Base-by-base conservation (phyloP, 768 basidiomycete genomes). In the Tricholoma matsutake region DNA sequence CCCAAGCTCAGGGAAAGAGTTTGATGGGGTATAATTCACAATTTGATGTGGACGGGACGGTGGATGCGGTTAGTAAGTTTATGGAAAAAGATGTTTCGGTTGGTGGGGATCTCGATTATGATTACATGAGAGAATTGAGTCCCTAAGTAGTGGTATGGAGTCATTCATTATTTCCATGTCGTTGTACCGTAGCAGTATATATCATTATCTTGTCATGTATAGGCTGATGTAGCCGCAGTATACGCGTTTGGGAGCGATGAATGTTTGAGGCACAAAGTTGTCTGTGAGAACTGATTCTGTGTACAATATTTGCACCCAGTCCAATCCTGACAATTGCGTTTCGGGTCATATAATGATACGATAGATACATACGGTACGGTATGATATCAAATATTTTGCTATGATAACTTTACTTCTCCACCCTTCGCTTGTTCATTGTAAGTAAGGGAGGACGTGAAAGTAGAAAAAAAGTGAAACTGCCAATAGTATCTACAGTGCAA, bases 11-110 rank as follows among this genome's bases (percentile, higher is more conserved):
- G 16, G 60, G 59, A 25, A 20, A n/a, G 34, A 51, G 39, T 9
- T 28, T 29, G 63, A 72, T 75, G 72, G 79, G 78, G 2, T 86
- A 80, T 65, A 84, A 80, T 61, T 86, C 86, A 4, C 86, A 86
- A 62, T 81, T 83, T 59, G 82, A 85, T 60, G 75, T 86, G 2
- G 82, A 85, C 65, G 77, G 74, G n/a, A 77, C 80, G 62, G 79
- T 84, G 16, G 81, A 82, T 52, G 69, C 76, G 63, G 85, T 85
- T 5, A 80, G 76, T 53, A 83, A 81, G 68, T 66, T 86, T 63
- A 71, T 87, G 62, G 83, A 84, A 67, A 77, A 78, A 63, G 87
- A 87, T 61, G 78, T 86, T 4, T 53, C 51, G 6, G 51, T 53
- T 9, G 51, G 51, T n/a, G 51, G 51, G 3, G 51, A 53, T 10